Evolutionary conservation across 495 filamentous ascomycete species (phyloP).

Genomic region (Durotheca rogersii): DNA sequence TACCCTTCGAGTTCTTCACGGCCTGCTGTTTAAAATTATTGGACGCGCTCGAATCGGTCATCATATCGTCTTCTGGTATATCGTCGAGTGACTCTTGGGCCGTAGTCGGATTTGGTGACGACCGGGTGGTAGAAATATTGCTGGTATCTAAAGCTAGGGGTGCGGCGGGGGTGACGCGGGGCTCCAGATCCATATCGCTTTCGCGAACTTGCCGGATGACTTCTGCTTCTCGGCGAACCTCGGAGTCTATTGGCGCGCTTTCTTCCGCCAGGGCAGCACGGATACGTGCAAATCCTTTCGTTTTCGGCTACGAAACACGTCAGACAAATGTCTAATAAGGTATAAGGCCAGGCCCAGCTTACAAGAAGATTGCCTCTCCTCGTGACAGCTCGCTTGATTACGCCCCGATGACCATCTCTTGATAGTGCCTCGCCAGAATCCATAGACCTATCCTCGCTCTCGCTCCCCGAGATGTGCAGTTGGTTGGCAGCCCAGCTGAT

Average conservation of each 20-base stretch:
- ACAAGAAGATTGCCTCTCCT: constrained; percentile 85
- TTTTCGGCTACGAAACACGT: constrained; percentile 67
- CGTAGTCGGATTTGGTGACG: constrained; percentile 48
- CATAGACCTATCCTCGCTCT: constrained; percentile 75
- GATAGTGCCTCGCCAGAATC: constrained; percentile 49
- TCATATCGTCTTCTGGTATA: constrained; percentile 60
- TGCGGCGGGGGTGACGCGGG: constrained; percentile 28
- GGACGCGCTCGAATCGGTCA: constrained; percentile 57
- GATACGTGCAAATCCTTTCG: constrained; percentile 91
- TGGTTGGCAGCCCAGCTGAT: constrained; percentile 85
- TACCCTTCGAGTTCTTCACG: constrained; percentile 66
- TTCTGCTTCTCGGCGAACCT: constrained; percentile 88
- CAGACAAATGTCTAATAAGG: constrained; percentile 8
- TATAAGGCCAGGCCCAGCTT: no score
- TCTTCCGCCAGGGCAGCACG: constrained; percentile 87
- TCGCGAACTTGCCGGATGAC: constrained; percentile 92
- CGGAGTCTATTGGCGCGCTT: constrained; percentile 78
- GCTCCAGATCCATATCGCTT: constrained; percentile 56
- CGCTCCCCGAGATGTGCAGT: constrained; percentile 74
- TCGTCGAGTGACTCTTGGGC: constrained; percentile 54
- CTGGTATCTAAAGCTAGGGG: constrained; percentile 21
- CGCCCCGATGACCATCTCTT: constrained; percentile 50
- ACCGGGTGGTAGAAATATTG: constrained; percentile 50
- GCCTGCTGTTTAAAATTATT: constrained; percentile 73
- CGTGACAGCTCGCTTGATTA: constrained; percentile 72